Base-by-base conservation (phyloP, 164 flowering plant species). In the Paratinospora sagittata region DNA sequence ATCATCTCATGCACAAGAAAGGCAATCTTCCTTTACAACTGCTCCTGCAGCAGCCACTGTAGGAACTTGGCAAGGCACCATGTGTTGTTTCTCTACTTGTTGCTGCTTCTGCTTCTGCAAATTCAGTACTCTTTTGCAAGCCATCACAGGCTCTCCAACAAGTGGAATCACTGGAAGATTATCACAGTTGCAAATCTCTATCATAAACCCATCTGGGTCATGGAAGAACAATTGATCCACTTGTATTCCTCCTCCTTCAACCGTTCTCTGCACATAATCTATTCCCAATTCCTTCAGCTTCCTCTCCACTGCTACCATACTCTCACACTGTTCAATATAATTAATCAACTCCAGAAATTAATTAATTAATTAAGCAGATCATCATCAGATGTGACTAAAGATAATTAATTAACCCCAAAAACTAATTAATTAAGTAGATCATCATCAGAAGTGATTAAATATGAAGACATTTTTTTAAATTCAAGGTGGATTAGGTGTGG, bases 151-250 rank as follows among this genome's bases (percentile, higher is more conserved):
- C 65, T 84, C 90, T 0, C 84, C 88, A 1, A 77, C 85, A 4
- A 93, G 75, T 0, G 96, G 97, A 11, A 91, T 70, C 16, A 93
- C 87, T 2, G 96, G 98, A 6, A 86, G 77, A 65, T 88, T 85
- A 81, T 90, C 92, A 17, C 95, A 88, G 70, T 88, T 87, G 73
- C 91, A 90, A 0, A 87, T 86, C 80, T 89, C 94, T 12, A 89
- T 81, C 91, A 88, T 89, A 77, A 75, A 86, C 0, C 91, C 90
- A 66, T 89, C 86, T 8, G 91, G 90, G 69, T 89, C 94, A 3
- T 84, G 79, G 78, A 88, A 87, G 77, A 88, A 87, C 21, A 88
- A 74, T 67, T 88, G 90, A 49, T 90, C 92, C 0, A 88, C 85
- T 3, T 63, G n/a, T 0, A 67, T 73, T 0, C 80, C 82, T 14